A percentile compares a stretch with the other conserved stretches of the same genome.
These are phyloP conservation scores for Amylocarpus encephaloides DNA, from an alignment of 2,329 filamentous ascomycete genomes.

Conservation along the genomic window DNA sequence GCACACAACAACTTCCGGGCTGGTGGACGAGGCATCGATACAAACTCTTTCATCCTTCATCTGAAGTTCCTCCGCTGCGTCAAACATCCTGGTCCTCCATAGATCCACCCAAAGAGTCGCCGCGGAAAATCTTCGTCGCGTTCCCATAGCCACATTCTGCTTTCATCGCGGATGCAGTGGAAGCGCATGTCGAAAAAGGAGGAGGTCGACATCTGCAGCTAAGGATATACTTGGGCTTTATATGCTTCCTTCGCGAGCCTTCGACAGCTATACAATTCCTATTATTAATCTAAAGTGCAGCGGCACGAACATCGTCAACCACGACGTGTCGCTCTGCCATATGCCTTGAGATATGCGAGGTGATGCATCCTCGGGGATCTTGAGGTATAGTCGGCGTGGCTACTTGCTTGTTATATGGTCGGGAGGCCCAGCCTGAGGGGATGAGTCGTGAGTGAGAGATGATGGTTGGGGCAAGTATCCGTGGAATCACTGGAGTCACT, in stretches of 20 bases:
- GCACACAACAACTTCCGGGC: too few relatives aligned
- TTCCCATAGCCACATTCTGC: neutral
- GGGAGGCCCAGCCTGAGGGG: too few relatives aligned
- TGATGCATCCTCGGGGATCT: neutral
- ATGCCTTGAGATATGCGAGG: neutral
- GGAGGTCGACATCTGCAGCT: conserved; percentile 37
- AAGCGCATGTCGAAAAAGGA: conserved; percentile 49
- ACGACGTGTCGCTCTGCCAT: neutral
- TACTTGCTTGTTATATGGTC: too few relatives aligned
- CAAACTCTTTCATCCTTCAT: too few relatives aligned
- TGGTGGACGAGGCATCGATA: too few relatives aligned
- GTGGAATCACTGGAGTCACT: too few relatives aligned
- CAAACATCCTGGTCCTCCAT: too few relatives aligned
- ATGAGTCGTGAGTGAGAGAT: too few relatives aligned
- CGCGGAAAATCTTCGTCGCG: neutral
- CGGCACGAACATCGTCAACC: neutral
- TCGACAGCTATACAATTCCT: conserved; percentile 6
- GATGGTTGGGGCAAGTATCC: too few relatives aligned
- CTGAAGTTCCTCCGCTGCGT: too few relatives aligned
- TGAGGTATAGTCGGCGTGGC: neutral
- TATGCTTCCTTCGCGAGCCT: conserved; percentile 1
- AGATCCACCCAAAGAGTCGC: neutral
- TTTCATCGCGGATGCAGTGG: conserved; percentile 35
- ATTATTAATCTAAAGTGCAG: conserved; percentile 13
- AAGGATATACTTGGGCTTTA: conserved; percentile 8